phyloP scores from a whole-genome alignment of 2,329 filamentous ascomycete species.

The Ceratocystis diversiconidia region DNA sequence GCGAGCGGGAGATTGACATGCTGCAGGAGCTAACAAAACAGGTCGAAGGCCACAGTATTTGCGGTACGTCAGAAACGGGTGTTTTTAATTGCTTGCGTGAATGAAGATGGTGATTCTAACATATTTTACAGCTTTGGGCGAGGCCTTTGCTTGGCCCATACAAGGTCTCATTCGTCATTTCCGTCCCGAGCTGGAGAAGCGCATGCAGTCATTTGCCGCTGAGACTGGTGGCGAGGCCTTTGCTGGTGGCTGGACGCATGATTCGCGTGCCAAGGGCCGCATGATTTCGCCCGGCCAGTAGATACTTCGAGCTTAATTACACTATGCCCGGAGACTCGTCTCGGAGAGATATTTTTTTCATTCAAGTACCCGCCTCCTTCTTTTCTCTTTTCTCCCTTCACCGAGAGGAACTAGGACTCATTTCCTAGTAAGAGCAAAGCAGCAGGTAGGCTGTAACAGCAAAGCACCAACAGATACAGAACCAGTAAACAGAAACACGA shows the following conservation, averaged over 20 bases:
- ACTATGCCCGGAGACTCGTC: too few relatives aligned
- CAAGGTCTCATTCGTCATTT: constrained; percentile 98
- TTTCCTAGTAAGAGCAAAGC: neutral
- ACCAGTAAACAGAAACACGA: constrained; percentile 18
- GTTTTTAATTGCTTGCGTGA: neutral
- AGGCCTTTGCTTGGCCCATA: constrained; percentile 97
- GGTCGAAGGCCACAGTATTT: constrained; percentile 98
- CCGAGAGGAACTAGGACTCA: neutral
- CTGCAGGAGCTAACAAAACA: constrained; percentile 98
- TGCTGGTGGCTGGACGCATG: constrained; percentile 76
- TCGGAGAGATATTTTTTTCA: neutral
- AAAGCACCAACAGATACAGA: constrained; percentile 7
- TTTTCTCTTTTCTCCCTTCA: neutral
- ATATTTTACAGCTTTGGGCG: constrained; percentile 54
- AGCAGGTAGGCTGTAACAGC: neutral
- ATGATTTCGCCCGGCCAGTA: constrained; percentile 85
- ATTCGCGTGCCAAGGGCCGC: constrained; percentile 62
- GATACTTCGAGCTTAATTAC: constrained; percentile 21
- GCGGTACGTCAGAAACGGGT: constrained; percentile 45
- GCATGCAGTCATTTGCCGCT: constrained; percentile 68
- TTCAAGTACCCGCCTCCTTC: neutral
- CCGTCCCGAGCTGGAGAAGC: constrained; percentile 82
- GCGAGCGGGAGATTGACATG: constrained; percentile 95
- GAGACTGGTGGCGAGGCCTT: constrained; percentile 59
- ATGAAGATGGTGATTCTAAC: neutral